Base-by-base conservation (phyloP, 106 monocot species). In the Dioscorea alata region DNA sequence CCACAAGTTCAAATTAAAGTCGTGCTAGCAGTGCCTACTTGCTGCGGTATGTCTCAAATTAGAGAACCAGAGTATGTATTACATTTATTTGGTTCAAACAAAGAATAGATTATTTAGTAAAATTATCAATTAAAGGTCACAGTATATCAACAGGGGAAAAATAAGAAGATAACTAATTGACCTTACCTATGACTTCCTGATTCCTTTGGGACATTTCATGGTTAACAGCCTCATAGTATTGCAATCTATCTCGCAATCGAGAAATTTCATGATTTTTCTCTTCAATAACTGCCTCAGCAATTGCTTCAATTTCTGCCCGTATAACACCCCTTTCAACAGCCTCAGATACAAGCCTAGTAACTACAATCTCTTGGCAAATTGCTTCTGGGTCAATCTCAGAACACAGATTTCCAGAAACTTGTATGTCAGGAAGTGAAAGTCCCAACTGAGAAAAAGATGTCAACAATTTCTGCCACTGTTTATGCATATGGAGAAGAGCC, bases 151-250 rank as follows among this genome's bases (percentile, higher is more conserved):
- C 6, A 10, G 42, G 10, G 42, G 10, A 42, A 6, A 6, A 54
- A 63, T 24, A 63, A 32, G 34, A 63, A 63, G 34, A n/a, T 3
- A 33, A 33, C 4, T 12, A 52, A 51, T 2, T 25, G 23, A 31
- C 23, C 71, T 60, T 81, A 81, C 88, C 77, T 22, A 67, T 64
- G 33, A 64, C 54, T 78, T 86, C 86, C 66, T 86, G 90, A 63
- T 90, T 90, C 75, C 83, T 72, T 57, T 83, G 85, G 15, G 80
- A 86, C 90, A 86, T 90, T 63, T 85, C 85, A 33, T 32, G 83
- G 64, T 85, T 90, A 50, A 80, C 61, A 65, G 80, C 80, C 75
- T 90, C 85, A 71, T 81, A 81, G 61, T 81, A 86, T 34, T 78
- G 77, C 62, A 83, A 23, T 57, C 83, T 56, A 66, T 86, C 80